A percentile compares a stretch with the other conserved stretches of the same genome.
These are phyloP conservation scores for Vigna hirtella DNA, from an alignment of 306 rosid species.

Conservation along the genomic window DNA sequence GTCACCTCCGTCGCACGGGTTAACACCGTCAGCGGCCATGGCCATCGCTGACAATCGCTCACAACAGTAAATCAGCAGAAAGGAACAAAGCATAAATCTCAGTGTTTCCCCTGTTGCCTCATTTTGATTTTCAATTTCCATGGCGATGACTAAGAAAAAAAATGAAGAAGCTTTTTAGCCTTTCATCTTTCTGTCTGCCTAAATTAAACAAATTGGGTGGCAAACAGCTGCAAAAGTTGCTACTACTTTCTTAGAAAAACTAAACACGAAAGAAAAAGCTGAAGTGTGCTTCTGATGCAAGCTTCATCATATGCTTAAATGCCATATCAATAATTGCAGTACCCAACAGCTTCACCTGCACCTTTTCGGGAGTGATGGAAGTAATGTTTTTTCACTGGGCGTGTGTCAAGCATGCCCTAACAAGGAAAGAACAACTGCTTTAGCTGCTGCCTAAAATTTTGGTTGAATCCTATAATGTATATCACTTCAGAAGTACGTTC, in stretches of 20 bases:
- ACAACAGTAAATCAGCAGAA: no score
- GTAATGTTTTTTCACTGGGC: slow-evolving; percentile 3
- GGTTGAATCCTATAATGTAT: not conserved
- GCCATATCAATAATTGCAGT: slow-evolving; percentile 15
- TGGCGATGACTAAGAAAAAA: not conserved
- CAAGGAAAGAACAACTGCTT: slow-evolving; percentile 16
- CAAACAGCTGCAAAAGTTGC: slow-evolving; percentile 10
- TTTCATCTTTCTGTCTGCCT: not conserved
- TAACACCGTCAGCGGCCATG: no score
- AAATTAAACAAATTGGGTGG: slow-evolving; percentile 20
- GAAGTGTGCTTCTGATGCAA: slow-evolving; percentile 16
- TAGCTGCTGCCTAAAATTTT: slow-evolving; percentile 19
- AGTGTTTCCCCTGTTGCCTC: not conserved
- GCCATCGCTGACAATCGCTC: no score
- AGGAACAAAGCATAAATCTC: not conserved
- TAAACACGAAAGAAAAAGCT: slow-evolving; percentile 15
- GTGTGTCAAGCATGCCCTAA: not conserved
- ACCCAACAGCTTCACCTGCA: not conserved
- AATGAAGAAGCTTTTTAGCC: not conserved
- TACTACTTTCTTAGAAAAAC: not conserved
- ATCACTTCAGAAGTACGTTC: no score
- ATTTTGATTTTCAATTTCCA: not conserved
- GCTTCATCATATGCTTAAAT: slow-evolving; percentile 5
- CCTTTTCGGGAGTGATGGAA: not conserved
- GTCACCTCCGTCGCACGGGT: no score